Percentiles rank a stretch among this genome's conserved stretches.
phyloP scores from a whole-genome alignment of 805 yeast genomes.

The Alloascoidea hylecoeti region DNA sequence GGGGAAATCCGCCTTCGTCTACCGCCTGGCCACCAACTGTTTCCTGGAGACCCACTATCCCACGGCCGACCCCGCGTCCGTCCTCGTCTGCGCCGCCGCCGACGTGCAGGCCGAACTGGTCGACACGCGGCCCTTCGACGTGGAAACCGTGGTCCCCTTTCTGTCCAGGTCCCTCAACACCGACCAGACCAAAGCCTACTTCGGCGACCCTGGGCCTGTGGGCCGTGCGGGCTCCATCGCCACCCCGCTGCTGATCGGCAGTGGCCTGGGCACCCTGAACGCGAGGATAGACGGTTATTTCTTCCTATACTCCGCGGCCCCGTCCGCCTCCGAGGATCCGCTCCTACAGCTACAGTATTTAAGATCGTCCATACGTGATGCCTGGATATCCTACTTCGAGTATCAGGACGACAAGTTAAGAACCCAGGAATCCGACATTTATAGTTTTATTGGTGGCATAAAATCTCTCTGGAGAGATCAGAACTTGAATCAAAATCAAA shows the following conservation, averaged over 20 bases:
- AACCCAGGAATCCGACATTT: neutral
- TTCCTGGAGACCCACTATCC: constrained; percentile 4
- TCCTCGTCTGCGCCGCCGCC: neutral
- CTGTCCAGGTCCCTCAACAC: constrained; percentile 13
- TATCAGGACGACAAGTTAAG: neutral
- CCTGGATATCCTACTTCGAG: constrained; percentile 1
- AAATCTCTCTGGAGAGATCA: no score
- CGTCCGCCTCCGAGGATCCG: neutral
- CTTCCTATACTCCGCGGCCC: neutral
- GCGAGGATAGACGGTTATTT: constrained; percentile 2
- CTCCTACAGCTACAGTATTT: neutral
- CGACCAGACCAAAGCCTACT: neutral
- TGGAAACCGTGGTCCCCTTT: constrained; percentile 59
- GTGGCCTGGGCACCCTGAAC: neutral
- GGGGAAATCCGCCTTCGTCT: constrained; percentile 1
- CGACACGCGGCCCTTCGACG: constrained; percentile 62
- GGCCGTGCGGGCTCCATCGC: no score
- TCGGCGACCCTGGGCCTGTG: neutral
- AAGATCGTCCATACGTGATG: constrained; percentile 1
- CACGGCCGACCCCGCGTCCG: constrained; percentile 7
- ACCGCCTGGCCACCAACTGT: constrained; percentile 1
- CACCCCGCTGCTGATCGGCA: neutral
- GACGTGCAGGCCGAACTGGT: constrained; percentile 39
- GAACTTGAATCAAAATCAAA: neutral
- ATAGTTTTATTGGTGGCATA: neutral